Evolutionary conservation across 2,329 filamentous ascomycete genomes (phyloP).

Genomic region (Paecilomyces variotii): DNA sequence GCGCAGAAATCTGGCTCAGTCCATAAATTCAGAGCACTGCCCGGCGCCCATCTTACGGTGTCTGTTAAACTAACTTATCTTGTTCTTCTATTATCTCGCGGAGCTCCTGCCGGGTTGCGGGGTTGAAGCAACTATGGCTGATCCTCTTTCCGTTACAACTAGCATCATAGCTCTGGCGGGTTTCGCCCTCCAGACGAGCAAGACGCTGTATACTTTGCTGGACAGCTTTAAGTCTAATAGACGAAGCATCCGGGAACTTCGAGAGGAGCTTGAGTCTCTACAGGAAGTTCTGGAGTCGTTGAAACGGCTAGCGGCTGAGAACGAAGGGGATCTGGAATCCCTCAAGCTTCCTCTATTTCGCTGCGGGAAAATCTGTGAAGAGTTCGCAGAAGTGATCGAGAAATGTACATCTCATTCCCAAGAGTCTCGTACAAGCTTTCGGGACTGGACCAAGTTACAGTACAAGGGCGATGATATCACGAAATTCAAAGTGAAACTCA

Average conservation of each 20-base stretch:
- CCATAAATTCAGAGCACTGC: too few relatives aligned
- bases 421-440: slow-evolving; percentile 9
- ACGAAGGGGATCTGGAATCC: slow-evolving; percentile 9
- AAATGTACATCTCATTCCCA: slow-evolving; percentile 9
- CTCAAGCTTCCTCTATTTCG: slow-evolving; percentile 15
- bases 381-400: slow-evolving; percentile 10
- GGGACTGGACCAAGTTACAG: slow-evolving; percentile 10
- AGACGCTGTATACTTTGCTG: slow-evolving; percentile 12
- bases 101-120: too few relatives aligned
- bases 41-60: too few relatives aligned
- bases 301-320: slow-evolving; percentile 5
- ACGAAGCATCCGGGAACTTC: slow-evolving; percentile 13
- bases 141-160: slow-evolving; percentile 12
- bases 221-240: slow-evolving; percentile 12
- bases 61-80: too few relatives aligned
- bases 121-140: slow-evolving; percentile 8
- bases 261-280: slow-evolving; percentile 12
- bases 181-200: slow-evolving; percentile 16
- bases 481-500: slow-evolving; percentile 13
- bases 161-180: slow-evolving; percentile 12
- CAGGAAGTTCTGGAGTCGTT: slow-evolving; percentile 10
- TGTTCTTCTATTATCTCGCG: too few relatives aligned
- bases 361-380: slow-evolving; percentile 14
- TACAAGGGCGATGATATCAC: slow-evolving; percentile 12
- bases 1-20: too few relatives aligned